Base-by-base conservation (phyloP, 805 yeast species). In the Hemisphaericaspora nanyangensis region DNA sequence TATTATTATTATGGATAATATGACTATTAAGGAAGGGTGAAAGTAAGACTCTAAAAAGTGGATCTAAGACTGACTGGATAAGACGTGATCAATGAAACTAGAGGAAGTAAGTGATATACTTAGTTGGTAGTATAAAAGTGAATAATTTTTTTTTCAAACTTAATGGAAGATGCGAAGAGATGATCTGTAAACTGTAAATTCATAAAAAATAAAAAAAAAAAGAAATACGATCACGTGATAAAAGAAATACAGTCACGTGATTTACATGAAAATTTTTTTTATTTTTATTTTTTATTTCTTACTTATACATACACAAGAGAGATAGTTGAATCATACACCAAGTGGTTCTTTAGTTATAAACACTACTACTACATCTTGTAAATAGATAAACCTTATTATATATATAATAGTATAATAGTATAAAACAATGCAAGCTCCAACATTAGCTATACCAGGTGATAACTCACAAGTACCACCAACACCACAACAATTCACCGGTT, bases 361-460 rank as follows among this genome's bases (percentile, higher is more conserved):
- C 11, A 28, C 5, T 29, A 29, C 15, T 16, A 13, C 17, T 29
- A 10, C 12, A 29, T 13, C 17, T 29, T 15, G 15, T 29, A 29
- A 29, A 13, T 16, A 29, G 15, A n/a, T n/a, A n/a, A n/a, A n/a
- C n/a, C n/a, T n/a, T n/a, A n/a, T n/a, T n/a, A n/a, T n/a, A n/a
- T n/a, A 16, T 20, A 29, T 10, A 5, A 15, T 10, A 24, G 17
- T 7, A 18, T 24, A 29, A 17, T n/a, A 20, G 20, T 13, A 8
- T 27, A 17, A 18, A 26, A 34, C 12, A 26, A 73, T 78, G 58
- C 76, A 74, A 41, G 72, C 75, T 15, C 84, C 84, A 22, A 63
- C 76, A 15, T 68, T 78, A 37, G 72, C 79, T 20, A 70, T 76
- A 30, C 82, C 82, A 3, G 82, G 82, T 4, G 80, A 75, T 35